A percentile compares a stretch with the other conserved stretches of the same genome.
phyloP scores from a whole-genome alignment of 2,329 filamentous ascomycete genomes.

The Aspergillus bombycis region DNA sequence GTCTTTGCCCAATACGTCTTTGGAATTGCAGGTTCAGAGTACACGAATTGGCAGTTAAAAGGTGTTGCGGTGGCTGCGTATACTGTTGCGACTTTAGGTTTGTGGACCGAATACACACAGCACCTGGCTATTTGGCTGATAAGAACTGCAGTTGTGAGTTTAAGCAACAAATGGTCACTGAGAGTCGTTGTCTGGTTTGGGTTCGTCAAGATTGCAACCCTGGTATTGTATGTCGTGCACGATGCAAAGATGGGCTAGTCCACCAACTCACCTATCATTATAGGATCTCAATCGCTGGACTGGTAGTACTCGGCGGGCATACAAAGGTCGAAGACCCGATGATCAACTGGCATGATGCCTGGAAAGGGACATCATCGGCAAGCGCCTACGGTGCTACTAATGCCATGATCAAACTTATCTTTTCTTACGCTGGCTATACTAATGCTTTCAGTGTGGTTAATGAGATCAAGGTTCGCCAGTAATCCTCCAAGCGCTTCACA shows the following conservation, averaged over 20 bases:
- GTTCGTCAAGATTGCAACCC: not conserved
- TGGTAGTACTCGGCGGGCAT: not conserved
- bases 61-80: not conserved
- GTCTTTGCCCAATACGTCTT: constrained; percentile 1
- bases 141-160: not conserved
- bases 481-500: too few species aligned
- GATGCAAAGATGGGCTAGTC: too few species aligned
- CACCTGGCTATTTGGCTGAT: not conserved
- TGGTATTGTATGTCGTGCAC: not conserved
- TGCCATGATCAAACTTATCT: constrained; percentile 2
- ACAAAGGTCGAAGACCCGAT: constrained; percentile 1
- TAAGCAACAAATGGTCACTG: not conserved
- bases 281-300: not conserved
- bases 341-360: constrained; percentile 1
- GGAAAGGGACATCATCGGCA: not conserved
- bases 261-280: not conserved
- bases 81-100: not conserved
- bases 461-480: not conserved
- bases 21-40: not conserved
- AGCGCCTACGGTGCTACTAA: not conserved
- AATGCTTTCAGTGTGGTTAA: constrained; percentile 5
- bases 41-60: constrained; percentile 1
- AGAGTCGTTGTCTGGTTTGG: constrained; percentile 5
- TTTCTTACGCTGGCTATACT: not conserved
- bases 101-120: not conserved